Evolutionary conservation across 2,329 filamentous ascomycete genomes (phyloP).

Genomic region (Metarhizium humberi): DNA sequence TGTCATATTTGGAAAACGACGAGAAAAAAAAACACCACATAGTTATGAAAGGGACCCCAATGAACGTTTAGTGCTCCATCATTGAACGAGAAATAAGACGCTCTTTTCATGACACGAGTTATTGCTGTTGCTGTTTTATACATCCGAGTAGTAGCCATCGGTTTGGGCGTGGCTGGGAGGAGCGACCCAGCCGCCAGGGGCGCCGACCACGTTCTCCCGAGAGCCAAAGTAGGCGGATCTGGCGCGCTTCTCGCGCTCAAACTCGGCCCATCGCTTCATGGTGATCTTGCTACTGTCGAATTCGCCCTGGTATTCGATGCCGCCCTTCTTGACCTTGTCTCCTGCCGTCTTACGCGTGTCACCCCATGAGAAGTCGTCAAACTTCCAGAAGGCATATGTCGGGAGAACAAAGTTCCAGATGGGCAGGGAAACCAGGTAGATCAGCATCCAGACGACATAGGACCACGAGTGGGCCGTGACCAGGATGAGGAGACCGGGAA

Average conservation of each 20-base stretch:
- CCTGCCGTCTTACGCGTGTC: conserved; percentile 93
- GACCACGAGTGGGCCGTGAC: conserved; percentile 87
- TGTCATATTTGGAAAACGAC: background rate
- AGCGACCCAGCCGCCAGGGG: conserved; percentile 31
- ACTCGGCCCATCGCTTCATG: conserved; percentile 98
- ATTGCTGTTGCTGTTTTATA: conserved; percentile 15
- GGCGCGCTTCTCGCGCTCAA: conserved; percentile 59
- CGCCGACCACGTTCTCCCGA: conserved; percentile 39
- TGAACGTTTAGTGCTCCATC: too few species aligned
- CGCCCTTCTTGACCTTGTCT: conserved; percentile 79
- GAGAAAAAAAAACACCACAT: background rate
- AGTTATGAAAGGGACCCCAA: background rate
- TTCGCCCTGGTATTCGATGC: conserved; percentile 83
- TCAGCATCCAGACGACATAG: conserved; percentile 94
- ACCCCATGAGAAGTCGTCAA: conserved; percentile 99
- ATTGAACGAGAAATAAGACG: too few species aligned
- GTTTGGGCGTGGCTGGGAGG: conserved; percentile 36
- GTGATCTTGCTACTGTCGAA: conserved; percentile 99
- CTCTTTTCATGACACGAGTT: too few species aligned
- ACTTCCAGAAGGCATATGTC: conserved; percentile 96
- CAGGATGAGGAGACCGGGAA: conserved; percentile 85
- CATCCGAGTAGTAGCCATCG: conserved; percentile 48
- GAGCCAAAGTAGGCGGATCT: conserved; percentile 42
- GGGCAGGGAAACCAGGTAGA: conserved; percentile 86
- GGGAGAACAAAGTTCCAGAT: conserved; percentile 97